Evolutionary conservation across 2,329 filamentous ascomycete species (phyloP).

Genomic region (Paecilomyces dactylethromorphus): DNA sequence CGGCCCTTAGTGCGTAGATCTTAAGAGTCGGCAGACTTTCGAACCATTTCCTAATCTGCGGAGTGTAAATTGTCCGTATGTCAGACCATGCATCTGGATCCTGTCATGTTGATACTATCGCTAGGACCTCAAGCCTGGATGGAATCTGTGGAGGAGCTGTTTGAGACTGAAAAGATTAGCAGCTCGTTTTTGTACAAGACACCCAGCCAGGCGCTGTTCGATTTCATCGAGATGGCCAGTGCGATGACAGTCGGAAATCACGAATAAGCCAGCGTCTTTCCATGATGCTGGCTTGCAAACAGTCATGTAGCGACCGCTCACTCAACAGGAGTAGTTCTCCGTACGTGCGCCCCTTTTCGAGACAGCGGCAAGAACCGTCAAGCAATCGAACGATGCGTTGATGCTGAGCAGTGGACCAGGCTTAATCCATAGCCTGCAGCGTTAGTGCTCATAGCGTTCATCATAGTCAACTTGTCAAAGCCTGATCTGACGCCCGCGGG

Average conservation of each 20-base stretch:
- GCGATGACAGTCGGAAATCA: not conserved
- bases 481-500: not conserved
- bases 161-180: not conserved
- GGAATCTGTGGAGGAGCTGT: not conserved
- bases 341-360: not conserved
- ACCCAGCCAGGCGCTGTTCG: not conserved
- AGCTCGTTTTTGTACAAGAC: not conserved
- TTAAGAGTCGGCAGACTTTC: not conserved
- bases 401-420: not conserved
- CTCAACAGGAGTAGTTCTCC: not conserved
- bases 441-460: not conserved
- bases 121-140: not conserved
- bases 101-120: not conserved
- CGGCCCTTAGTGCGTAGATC: not conserved
- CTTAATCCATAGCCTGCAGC: not conserved
- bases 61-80: not conserved
- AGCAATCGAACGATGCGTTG: not conserved
- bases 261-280: not conserved
- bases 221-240: not conserved
- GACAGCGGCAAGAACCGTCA: not conserved
- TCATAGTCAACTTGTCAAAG: not conserved
- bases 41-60: not conserved
- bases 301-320: not conserved
- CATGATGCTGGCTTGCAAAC: not conserved
- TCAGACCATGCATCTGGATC: not conserved